phyloP scores from a whole-genome alignment of 257 asterid genomes.

The Hygrophila difformis region DNA sequence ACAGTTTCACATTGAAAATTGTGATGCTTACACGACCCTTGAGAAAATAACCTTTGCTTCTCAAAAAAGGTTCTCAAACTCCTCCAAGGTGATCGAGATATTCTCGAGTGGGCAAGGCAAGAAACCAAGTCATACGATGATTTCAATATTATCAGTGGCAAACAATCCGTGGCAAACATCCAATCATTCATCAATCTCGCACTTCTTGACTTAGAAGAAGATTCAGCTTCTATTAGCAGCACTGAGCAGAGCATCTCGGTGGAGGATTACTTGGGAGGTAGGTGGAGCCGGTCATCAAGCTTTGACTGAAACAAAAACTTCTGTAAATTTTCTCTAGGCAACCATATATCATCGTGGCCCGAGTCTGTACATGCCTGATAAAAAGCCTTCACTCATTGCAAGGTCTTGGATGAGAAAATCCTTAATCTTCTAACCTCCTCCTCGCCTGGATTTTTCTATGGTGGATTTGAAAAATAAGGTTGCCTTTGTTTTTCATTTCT shows the following conservation, averaged over 20 bases:
- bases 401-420: too few species aligned
- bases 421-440: too few species aligned
- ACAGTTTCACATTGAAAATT: background rate
- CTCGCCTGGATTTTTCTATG: too few species aligned
- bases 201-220: slow-evolving; percentile 61
- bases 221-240: slow-evolving; percentile 59
- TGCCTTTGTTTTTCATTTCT: too few species aligned
- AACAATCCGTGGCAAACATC: slow-evolving; percentile 41
- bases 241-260: slow-evolving; percentile 57
- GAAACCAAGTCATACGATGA: slow-evolving; percentile 39
- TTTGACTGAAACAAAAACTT: slow-evolving; percentile 28
- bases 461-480: too few species aligned
- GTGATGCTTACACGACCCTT: background rate
- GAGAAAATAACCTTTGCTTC: too few species aligned
- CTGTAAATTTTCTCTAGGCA: slow-evolving; percentile 1
- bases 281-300: slow-evolving; percentile 83
- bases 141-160: slow-evolving; percentile 24
- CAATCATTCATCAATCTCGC: slow-evolving; percentile 81
- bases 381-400: too few species aligned
- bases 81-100: slow-evolving; percentile 57
- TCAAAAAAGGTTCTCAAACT: slow-evolving; percentile 58
- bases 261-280: slow-evolving; percentile 70
- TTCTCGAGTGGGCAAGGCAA: slow-evolving; percentile 45
- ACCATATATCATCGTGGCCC: slow-evolving; percentile 9
- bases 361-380: too few species aligned